phyloP scores from a whole-genome alignment of 169 alveolate genomes.

The Besnoitia besnoiti region DNA sequence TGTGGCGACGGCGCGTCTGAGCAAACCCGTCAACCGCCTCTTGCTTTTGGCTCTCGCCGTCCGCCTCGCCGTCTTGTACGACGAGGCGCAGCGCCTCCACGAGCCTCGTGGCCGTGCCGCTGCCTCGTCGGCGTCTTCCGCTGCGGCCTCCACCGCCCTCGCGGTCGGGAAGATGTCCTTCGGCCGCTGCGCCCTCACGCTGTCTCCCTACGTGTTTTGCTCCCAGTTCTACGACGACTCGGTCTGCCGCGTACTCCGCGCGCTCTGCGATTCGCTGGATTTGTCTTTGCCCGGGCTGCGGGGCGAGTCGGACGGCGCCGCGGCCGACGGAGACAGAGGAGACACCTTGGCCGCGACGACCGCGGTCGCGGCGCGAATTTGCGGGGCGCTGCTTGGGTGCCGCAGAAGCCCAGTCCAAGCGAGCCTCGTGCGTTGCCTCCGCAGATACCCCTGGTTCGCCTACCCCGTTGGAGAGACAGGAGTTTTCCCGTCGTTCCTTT shows the following conservation, averaged over 20 bases:
- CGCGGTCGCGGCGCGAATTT: slow-evolving; percentile 15
- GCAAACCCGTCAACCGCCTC: background rate
- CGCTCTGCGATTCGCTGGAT: background rate
- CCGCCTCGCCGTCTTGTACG: background rate
- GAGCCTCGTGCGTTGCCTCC: background rate
- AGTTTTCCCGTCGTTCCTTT: background rate
- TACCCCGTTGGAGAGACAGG: background rate
- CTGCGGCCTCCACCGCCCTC: background rate
- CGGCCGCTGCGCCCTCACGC: background rate
- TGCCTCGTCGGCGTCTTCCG: background rate
- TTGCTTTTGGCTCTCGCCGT: background rate
- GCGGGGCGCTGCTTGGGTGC: background rate
- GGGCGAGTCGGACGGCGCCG: background rate
- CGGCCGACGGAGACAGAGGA: too few relatives aligned
- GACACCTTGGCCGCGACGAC: background rate
- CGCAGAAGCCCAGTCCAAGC: background rate
- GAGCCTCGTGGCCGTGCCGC: background rate
- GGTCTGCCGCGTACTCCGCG: background rate
- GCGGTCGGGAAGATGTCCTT: background rate
- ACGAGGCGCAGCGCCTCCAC: background rate
- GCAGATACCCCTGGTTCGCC: slow-evolving; percentile 25
- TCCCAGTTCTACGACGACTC: slow-evolving; percentile 19
- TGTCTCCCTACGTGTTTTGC: background rate
- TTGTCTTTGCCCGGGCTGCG: background rate
- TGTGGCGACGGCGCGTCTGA: too few relatives aligned